Percentiles rank a stretch among this genome's conserved stretches.
These are phyloP conservation scores for Blastobotrys illinoisensis DNA, from an alignment of 1,139 yeast genomes.

Conservation along the genomic window DNA sequence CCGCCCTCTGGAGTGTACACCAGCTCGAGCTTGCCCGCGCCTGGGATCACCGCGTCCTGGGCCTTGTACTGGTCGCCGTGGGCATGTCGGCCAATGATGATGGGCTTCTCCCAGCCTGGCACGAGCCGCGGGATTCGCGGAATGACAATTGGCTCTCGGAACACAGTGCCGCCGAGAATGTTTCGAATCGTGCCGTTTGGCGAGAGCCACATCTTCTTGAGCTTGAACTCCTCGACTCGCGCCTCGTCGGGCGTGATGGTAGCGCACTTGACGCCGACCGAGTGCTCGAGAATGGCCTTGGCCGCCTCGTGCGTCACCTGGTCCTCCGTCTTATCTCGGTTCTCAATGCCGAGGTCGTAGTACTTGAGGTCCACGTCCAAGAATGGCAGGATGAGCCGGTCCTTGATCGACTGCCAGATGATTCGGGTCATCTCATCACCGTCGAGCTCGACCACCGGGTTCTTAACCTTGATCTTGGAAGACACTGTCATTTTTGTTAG, in stretches of 20 bases:
- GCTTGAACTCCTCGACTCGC: constrained; percentile 79
- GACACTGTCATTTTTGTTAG: constrained; percentile 14
- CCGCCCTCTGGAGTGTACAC: constrained; percentile 77
- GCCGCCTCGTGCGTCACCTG: constrained; percentile 88
- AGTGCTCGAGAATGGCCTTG: constrained; percentile 77
- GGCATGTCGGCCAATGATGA: constrained; percentile 95
- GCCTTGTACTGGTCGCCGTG: constrained; percentile 97
- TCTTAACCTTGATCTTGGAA: constrained; percentile 68
- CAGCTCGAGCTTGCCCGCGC: constrained; percentile 72
- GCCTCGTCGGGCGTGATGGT: constrained; percentile 98
- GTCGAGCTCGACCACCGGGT: constrained; percentile 91
- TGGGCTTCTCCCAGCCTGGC: constrained; percentile 92
- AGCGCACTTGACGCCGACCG: constrained; percentile 95
- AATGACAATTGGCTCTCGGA: constrained; percentile 93
- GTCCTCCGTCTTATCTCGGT: constrained; percentile 84
- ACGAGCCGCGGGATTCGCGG: constrained; percentile 83
- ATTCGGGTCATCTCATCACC: constrained; percentile 96
- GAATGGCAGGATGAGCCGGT: constrained; percentile 74
- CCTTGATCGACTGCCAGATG: constrained; percentile 81
- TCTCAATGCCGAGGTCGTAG: constrained; percentile 81
- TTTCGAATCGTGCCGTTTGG: constrained; percentile 97
- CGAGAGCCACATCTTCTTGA: constrained; percentile 95
- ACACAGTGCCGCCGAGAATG: constrained; percentile 91
- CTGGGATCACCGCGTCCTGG: constrained; percentile 72
- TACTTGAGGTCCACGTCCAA: constrained; percentile 84